Evolutionary conservation across 179 eudicot genomes (phyloP), one percentile per base, ranked within the genome.

Genomic region (Nepenthes alata): DNA sequence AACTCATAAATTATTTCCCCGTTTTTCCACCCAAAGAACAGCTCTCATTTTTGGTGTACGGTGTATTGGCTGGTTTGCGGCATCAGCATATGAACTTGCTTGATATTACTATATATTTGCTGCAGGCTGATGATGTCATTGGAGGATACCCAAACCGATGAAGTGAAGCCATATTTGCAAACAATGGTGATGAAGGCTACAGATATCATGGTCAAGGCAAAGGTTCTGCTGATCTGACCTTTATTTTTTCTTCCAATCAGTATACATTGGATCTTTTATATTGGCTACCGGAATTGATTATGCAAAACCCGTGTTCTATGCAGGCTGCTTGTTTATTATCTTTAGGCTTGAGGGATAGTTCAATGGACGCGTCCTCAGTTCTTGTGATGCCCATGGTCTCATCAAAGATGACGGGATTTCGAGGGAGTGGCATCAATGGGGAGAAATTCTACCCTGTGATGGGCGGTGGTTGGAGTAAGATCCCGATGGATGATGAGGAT

Each of bases 371-470:
- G 41, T 89, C 98, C 60, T 89, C 98, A 6, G 90, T 93, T 65
- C 75, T 93, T 12, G 90, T 72, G 53, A 89, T 89, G 95, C 93
- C 96, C 36, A 86, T 89, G 95, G 76, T 93, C 59, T 89, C 97
- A 14, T 93, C 97, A 0, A 91, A 87, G 78, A 85, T 86, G n/a
- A 89, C 86, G 1, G 96, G 98, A 11, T 89, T 93, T 60, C 77
- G 97, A 85, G 90, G 84, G 48, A 67, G 59, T 41, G 70, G 74
- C 44, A 69, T 75, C 10, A 93, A 81, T 34, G 67, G 88, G 60
- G 65, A 80, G 53, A 89, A 82, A 75, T 65, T 81, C 56, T 84
- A 78, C 64, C 76, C 87, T 3, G 62, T 72, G 66, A 77, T 84
- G 87, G 80, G 75, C 73, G 63, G 62, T 39, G 83, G 89, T 50